A percentile compares a stretch with the other conserved stretches of the same genome.
Evolutionary conservation across 495 filamentous ascomycete species (phyloP).

Genomic region (Saxophila tyrrhenica): DNA sequence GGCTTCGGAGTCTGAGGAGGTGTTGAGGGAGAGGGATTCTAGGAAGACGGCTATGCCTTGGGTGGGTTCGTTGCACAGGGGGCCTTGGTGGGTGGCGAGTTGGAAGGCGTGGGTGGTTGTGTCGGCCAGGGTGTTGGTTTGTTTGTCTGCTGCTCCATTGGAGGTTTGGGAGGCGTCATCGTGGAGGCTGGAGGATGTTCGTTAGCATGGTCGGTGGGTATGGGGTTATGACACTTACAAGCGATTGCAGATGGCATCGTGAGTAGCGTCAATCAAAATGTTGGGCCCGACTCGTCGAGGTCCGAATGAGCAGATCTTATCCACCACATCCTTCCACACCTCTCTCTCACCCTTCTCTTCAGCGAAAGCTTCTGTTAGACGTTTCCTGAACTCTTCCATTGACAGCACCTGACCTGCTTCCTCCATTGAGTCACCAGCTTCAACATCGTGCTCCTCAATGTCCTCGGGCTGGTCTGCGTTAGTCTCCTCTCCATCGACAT

Average conservation of each 20-base stretch:
- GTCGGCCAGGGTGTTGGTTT: slow-evolving; percentile 62
- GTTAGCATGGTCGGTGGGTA: not conserved
- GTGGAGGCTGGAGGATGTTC: slow-evolving; percentile 21
- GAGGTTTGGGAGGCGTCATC: no score
- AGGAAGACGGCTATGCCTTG: slow-evolving; percentile 89
- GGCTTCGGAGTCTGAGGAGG: slow-evolving; percentile 38
- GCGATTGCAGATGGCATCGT: slow-evolving; percentile 58
- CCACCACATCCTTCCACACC: slow-evolving; percentile 63
- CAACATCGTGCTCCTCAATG: slow-evolving; percentile 36
- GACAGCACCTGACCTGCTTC: slow-evolving; percentile 47
- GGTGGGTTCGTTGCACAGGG: slow-evolving; percentile 85
- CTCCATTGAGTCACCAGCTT: slow-evolving; percentile 38
- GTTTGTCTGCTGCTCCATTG: slow-evolving; percentile 1
- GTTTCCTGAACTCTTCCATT: slow-evolving; percentile 60
- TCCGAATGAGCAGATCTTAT: slow-evolving; percentile 81
- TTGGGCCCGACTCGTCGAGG: slow-evolving; percentile 79
- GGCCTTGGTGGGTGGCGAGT: slow-evolving; percentile 76
- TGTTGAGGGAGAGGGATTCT: slow-evolving; percentile 58
- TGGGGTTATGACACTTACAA: slow-evolving; percentile 44
- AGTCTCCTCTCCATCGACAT: slow-evolving; percentile 8
- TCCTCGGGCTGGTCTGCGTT: slow-evolving; percentile 25
- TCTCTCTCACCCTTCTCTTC: slow-evolving; percentile 56
- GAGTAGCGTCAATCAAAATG: slow-evolving; percentile 74
- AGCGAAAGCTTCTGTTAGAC: slow-evolving; percentile 55
- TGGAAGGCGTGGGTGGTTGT: slow-evolving; percentile 91